Evolutionary conservation across 2,329 filamentous ascomycete species (phyloP), one percentile per base, ranked within the genome.

Genomic region (Colletotrichum eremochloae): DNA sequence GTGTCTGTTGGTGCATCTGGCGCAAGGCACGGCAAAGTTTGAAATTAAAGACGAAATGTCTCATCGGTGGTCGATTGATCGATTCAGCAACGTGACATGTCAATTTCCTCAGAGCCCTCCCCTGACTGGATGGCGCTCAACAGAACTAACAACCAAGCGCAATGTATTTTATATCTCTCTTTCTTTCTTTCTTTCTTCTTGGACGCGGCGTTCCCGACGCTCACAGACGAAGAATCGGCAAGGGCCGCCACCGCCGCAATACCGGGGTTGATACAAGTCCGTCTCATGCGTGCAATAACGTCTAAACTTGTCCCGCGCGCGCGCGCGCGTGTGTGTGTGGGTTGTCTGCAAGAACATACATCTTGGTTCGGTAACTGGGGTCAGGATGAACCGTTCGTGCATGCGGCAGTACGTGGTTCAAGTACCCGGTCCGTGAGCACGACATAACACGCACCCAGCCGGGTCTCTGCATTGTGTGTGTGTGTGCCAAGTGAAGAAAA

Each of bases 371-470:
- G 44, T 5, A n/a, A 46, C 44, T n/a, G 11, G 20, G 40, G 60
- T 6, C 38, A 15, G 31, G 14, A 63, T 36, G 38, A 31, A 24
- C 20, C 44, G 5, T 8, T 31, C 24, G 38, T 8, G 33, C 46
- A 18, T 29, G 60, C 46, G 46, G 60, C 44, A 40, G 18, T 36
- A 20, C 14, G 40, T n/a, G 46, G 46, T 15, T 24, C 53, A 11
- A 36, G n/a, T 40, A 4, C 60, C 33, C 5, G 14, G n/a, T 20
- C 18, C 62, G 11, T 36, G 40, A 29, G 63, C 65, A 29, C 20
- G 29, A 15, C 58, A 48, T 38, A 56, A 58, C 65, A 50, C 44
- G 31, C 48, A 50, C 44, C 40, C 48, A 14, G 36, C 38, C 40
- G 48, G 58, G 50, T 29, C 24, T 24, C 24, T 24, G 24, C 24